Percentiles rank a stretch among this genome's conserved stretches.
These are phyloP conservation scores for Candida gigantensis DNA, from an alignment of 1,139 yeast genomes.

Conservation along the genomic window DNA sequence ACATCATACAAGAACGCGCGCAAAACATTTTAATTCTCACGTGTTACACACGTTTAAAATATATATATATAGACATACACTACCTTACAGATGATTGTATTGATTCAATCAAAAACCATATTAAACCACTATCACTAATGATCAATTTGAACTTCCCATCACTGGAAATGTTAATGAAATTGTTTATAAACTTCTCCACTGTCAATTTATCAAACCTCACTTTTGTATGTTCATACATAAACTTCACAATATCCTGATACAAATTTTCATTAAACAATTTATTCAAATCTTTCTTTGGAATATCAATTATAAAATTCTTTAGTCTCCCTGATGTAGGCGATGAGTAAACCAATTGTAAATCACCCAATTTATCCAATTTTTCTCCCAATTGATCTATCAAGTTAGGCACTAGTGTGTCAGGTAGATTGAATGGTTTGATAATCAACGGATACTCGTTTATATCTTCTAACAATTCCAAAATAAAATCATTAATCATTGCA, in stretches of 20 bases:
- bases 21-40: background rate
- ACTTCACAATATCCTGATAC: slow-evolving; percentile 15
- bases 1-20: slow-evolving; percentile 1
- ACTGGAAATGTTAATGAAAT: slow-evolving; percentile 16
- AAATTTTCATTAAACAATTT: slow-evolving; percentile 13
- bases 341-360: slow-evolving; percentile 19
- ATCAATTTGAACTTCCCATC: slow-evolving; percentile 16
- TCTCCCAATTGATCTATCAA: slow-evolving; percentile 16
- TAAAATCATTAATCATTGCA: slow-evolving; percentile 10
- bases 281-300: slow-evolving; percentile 24
- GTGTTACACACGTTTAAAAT: slow-evolving; percentile 1
- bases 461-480: slow-evolving; percentile 13
- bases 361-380: slow-evolving; percentile 13
- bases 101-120: slow-evolving; percentile 15
- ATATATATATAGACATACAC: background rate
- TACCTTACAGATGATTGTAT: slow-evolving; percentile 3
- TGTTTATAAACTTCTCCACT: slow-evolving; percentile 22
- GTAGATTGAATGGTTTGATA: slow-evolving; percentile 15
- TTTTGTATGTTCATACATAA: slow-evolving; percentile 21
- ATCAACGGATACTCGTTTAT: slow-evolving; percentile 17
- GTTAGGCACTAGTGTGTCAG: slow-evolving; percentile 12
- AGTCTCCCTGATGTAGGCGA: slow-evolving; percentile 16
- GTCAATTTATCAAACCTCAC: slow-evolving; percentile 23
- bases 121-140: slow-evolving; percentile 7
- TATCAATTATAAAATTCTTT: slow-evolving; percentile 24